Conservation (phyloP, 331 rosid genomes). For the Quercus phellos region DNA sequence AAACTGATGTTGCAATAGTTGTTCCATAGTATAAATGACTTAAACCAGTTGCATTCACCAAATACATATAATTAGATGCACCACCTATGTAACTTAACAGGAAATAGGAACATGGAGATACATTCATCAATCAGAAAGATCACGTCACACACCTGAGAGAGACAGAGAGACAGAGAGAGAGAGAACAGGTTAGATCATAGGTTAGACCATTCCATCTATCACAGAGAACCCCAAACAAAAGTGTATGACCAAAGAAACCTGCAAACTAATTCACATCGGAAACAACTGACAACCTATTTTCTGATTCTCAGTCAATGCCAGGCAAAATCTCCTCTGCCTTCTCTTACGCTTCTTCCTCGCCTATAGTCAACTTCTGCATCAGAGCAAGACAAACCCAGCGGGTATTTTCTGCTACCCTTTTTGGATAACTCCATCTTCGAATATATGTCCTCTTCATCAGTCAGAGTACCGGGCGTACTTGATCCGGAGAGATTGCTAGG, state of each 20-base stretch:
- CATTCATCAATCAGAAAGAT: slow-evolving; percentile 48
- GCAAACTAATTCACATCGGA: slow-evolving; percentile 46
- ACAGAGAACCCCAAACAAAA: slow-evolving; percentile 35
- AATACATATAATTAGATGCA: slow-evolving; percentile 34
- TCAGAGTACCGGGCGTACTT: slow-evolving; percentile 45
- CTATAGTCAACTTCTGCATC: slow-evolving; percentile 97
- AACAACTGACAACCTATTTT: slow-evolving; percentile 35
- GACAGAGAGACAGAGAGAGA: slow-evolving; percentile 3
- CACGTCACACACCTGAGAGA: slow-evolving; percentile 34
- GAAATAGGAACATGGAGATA: slow-evolving; percentile 9
- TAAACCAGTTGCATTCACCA: slow-evolving; percentile 21
- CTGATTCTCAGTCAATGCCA: slow-evolving; percentile 55
- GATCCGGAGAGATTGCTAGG: slow-evolving; percentile 53
- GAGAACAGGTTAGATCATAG: slow-evolving; percentile 57
- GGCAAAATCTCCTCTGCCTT: slow-evolving; percentile 49
- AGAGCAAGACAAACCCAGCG: slow-evolving; percentile 73
- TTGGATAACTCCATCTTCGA: slow-evolving; percentile 63
- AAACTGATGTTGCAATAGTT: slow-evolving; percentile 8
- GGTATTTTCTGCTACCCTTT: slow-evolving; percentile 51
- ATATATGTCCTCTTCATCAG: slow-evolving; percentile 61
- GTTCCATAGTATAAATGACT: neutral
- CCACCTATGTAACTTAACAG: neutral
- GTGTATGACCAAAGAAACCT: slow-evolving; percentile 25
- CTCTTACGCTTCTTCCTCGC: slow-evolving; percentile 79
- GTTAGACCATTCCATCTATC: slow-evolving; percentile 73